Evolutionary conservation across 2,329 filamentous ascomycete genomes (phyloP), one percentile per base, ranked within the genome.

Genomic region (Blastomyces gilchristii): DNA sequence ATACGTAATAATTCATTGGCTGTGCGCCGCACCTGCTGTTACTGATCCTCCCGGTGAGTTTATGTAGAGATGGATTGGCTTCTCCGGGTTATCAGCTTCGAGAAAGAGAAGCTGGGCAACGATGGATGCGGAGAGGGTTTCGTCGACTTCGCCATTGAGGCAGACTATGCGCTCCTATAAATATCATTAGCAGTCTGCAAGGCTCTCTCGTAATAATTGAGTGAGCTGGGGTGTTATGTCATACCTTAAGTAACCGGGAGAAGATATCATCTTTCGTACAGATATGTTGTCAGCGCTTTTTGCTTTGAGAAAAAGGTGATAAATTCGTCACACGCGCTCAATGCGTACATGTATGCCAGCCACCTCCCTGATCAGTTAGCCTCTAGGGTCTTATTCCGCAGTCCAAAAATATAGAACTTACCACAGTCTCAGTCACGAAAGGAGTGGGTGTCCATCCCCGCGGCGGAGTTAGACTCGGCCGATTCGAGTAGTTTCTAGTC

Each of bases 81-180:
- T 97, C 63, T 95, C 86, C 3, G 93, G 92, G 71, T 90, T 91
- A 73, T 99, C 94, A 71, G 93, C 94, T 81, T 99, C 95, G 75
- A 99, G 91, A 84, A 92, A 99, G 67, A 99, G 88, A 28, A 99
- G 86, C 75, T 99, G 95, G 1, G 94, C 91, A 37, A 97, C 93
- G 67, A 97, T 91, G 52, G 89, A 90, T n/a, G 94, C 93, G 47
- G 91, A 96, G 68, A 94, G 86, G 52, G 85, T 87, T 73, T 96
- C 90, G 78, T 97, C 89, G 63, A 97, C 91, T 72, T 89, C 83
- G 71, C 93, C 93, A 71, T 96, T 97, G 45, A 97, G 83, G 73
- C 90, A 96, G 71, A 99, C 83, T 71, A 97, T 97, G 67, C 93
- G 90, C 81, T 97, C 93, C 86, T 90, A 43, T 39, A 64, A 60